These are phyloP conservation scores for Suillus clintonianus DNA, from an alignment of 768 basidiomycete species.

Conservation along the genomic window DNA sequence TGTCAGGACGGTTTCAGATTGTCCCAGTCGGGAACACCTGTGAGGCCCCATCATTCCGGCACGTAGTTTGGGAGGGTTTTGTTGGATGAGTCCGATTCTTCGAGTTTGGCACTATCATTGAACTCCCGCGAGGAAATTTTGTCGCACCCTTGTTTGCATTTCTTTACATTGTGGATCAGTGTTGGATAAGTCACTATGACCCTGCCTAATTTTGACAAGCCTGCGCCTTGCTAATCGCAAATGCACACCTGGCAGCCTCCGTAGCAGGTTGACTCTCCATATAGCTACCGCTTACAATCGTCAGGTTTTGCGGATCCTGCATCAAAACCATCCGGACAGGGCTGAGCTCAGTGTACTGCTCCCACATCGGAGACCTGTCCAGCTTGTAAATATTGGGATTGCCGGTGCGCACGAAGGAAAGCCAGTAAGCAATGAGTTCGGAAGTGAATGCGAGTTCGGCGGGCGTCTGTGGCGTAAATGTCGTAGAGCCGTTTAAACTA, in stretches of 20 bases:
- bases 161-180: not conserved
- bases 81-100: not conserved
- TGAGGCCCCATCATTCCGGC: not conserved
- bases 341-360: slow-evolving; percentile 32
- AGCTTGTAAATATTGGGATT: slow-evolving; percentile 60
- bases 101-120: not conserved
- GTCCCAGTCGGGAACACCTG: not conserved
- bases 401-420: slow-evolving; percentile 61
- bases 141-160: not conserved
- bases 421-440: slow-evolving; percentile 66
- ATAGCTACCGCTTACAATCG: slow-evolving; percentile 40
- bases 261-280: slow-evolving; percentile 38
- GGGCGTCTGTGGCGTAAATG: slow-evolving; percentile 47
- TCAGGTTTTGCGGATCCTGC: slow-evolving; percentile 32
- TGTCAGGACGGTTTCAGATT: too few relatives aligned
- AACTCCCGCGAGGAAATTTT: not conserved
- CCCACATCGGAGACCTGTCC: slow-evolving; percentile 51
- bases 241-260: not conserved
- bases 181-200: not conserved
- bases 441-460: slow-evolving; percentile 52
- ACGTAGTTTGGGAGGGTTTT: not conserved
- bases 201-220: not conserved
- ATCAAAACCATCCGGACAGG: slow-evolving; percentile 48
- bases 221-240: not conserved
- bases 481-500: slow-evolving; percentile 55